Evolutionary conservation across 2,329 filamentous ascomycete genomes (phyloP), one percentile per base, ranked within the genome.

Genomic region (Hirsutella thompsonii): DNA sequence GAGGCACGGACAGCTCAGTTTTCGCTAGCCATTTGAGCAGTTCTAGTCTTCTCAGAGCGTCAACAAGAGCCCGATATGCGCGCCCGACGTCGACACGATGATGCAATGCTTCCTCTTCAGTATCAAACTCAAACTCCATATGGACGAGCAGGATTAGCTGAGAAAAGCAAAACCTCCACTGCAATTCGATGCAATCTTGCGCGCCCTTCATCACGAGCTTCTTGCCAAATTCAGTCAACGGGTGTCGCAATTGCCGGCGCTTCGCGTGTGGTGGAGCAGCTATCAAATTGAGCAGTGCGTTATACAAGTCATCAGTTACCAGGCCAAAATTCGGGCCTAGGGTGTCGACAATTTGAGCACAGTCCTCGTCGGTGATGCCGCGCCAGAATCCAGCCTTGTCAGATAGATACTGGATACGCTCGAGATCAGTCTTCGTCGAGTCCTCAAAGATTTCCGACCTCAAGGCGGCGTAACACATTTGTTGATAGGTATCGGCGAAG

Each of bases 101-200:
- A 48, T 74, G 72, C 28, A 79, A 66, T 2, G 76, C 76, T 14
- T 83, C 75, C 33, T 86, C 79, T 34, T 81, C 78, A 48, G 79
- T 75, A 43, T 89, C 83, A 40, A 85, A 74, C 54, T 92, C 86
- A 32, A 80, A 81, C 56, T 92, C 83, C 70, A 96, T 82, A 58
- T 95, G 88, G 9, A 92, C 73, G 14, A 94, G 69, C 6, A 98
- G 70, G 3, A 92, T 72, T 2, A 96, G 66, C 43, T 96, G 75
- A 53, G 90, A 87, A 46, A 93, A 78, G 39, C 93, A 77, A 8
- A 92, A 68, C 44, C 76, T 76, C 62, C 79, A 80, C 44, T 83
- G 81, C 26, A 85, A 62, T 39, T 82, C 72, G 6, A 92, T 73
- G 11, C 76, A 81, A 55, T 96, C 88, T 53, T 90, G 83, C 0